Evolutionary conservation across 2,329 filamentous ascomycete genomes (phyloP).

Genomic region (Arthrinium phaeospermum): DNA sequence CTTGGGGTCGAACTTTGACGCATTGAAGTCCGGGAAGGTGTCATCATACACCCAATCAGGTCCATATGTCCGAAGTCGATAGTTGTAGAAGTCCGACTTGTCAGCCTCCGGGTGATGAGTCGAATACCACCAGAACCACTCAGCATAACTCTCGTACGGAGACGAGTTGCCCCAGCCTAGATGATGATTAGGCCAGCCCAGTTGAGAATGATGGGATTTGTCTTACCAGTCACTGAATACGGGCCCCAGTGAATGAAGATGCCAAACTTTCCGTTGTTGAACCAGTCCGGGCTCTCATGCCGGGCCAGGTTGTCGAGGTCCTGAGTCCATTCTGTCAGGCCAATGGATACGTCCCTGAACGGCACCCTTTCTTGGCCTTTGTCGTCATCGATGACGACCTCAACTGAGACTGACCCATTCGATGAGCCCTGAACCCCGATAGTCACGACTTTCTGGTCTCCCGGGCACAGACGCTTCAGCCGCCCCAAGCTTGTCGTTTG

Average conservation of each 20-base stretch:
- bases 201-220: not conserved
- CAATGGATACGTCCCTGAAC: constrained; percentile 35
- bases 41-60: constrained; percentile 57
- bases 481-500: constrained; percentile 45
- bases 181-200: not conserved
- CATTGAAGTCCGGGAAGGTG: constrained; percentile 57
- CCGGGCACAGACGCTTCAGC: constrained; percentile 44
- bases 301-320: constrained; percentile 38
- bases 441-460: constrained; percentile 44
- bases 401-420: constrained; percentile 29
- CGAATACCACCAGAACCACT: constrained; percentile 55
- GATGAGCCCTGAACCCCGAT: constrained; percentile 40
- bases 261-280: constrained; percentile 57
- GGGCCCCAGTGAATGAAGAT: constrained; percentile 64
- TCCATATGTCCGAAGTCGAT: constrained; percentile 54
- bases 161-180: constrained; percentile 54
- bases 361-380: constrained; percentile 24
- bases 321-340: constrained; percentile 38
- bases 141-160: constrained; percentile 43
- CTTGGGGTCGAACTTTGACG: constrained; percentile 51
- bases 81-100: constrained; percentile 47
- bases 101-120: constrained; percentile 46
- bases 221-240: constrained; percentile 46
- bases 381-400: constrained; percentile 25
- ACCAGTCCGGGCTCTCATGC: constrained; percentile 55